Evolutionary conservation across 2,329 filamentous ascomycete genomes (phyloP).

Genomic region (Colletotrichum australisinense): DNA sequence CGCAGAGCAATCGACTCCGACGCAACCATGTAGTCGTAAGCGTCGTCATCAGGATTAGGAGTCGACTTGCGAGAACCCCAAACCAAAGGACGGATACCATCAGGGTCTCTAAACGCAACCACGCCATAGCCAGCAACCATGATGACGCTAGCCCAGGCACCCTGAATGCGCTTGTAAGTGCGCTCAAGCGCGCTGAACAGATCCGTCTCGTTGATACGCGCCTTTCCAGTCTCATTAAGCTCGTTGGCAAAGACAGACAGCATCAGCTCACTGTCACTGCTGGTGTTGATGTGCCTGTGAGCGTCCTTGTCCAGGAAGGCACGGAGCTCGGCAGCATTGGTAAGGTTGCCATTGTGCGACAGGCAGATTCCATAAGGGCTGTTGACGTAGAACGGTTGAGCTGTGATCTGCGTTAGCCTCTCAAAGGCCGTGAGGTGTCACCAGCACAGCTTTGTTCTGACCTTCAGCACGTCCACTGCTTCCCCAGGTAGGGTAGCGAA

Average conservation of each 20-base stretch:
- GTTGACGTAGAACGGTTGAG: constrained; percentile 86
- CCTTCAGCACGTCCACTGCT: constrained; percentile 51
- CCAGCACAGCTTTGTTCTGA: not conserved
- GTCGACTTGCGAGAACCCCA: constrained; percentile 73
- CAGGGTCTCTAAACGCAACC: constrained; percentile 73
- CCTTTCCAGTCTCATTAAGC: constrained; percentile 83
- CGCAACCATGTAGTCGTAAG: constrained; percentile 89
- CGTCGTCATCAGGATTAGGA: constrained; percentile 70
- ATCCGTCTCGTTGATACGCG: constrained; percentile 82
- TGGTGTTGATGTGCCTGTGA: constrained; percentile 78
- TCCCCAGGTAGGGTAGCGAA: constrained; percentile 91
- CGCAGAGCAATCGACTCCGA: constrained; percentile 88
- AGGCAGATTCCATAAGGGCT: constrained; percentile 40
- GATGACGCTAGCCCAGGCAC: constrained; percentile 82
- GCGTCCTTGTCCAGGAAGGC: constrained; percentile 80
- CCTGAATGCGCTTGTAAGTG: constrained; percentile 79
- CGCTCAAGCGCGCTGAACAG: constrained; percentile 77
- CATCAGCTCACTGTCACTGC: constrained; percentile 28
- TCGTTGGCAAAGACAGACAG: constrained; percentile 79
- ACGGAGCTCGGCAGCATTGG: constrained; percentile 78
- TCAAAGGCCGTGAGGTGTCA: constrained; percentile 45
- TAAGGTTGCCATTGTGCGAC: constrained; percentile 89
- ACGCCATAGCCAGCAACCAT: constrained; percentile 86
- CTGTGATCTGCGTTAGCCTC: constrained; percentile 76
- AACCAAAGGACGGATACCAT: constrained; percentile 85